These are phyloP conservation scores for Dunaliella sp. DNA, from an alignment of 139 green algal genomes.

Conservation along the genomic window DNA sequence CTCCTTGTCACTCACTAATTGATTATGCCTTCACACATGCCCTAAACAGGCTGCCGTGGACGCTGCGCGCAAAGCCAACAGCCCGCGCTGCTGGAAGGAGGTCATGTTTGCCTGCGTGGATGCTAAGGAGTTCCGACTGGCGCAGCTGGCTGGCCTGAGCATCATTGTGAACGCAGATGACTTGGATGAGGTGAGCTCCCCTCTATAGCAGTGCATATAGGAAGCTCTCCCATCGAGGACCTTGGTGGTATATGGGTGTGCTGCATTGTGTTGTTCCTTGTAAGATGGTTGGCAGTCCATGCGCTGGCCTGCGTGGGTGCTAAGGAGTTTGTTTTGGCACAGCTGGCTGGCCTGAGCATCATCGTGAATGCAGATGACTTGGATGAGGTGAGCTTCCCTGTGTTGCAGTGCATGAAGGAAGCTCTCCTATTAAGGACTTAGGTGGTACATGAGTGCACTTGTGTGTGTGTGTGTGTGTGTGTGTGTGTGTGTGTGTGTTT, in stretches of 20 bases:
- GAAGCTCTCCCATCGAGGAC: too few species aligned
- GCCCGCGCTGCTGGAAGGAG: constrained; percentile 94
- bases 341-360: constrained; percentile 98
- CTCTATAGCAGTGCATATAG: too few species aligned
- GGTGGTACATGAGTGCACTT: too few species aligned
- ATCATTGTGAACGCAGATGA: constrained; percentile 99
- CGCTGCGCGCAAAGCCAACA: constrained; percentile 96
- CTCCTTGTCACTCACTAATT: too few species aligned
- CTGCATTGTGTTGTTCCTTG: too few species aligned
- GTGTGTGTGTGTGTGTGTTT: too few species aligned
- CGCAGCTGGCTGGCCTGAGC: constrained; percentile 95
- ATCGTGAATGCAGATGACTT: constrained; percentile 98
- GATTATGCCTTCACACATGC: too few species aligned
- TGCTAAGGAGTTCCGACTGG: constrained; percentile 91
- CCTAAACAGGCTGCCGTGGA: constrained; percentile 83
- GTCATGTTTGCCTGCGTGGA: constrained; percentile 95
- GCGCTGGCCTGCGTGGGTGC: constrained; percentile 97
- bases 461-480: too few species aligned
- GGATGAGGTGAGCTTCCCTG: constrained; percentile 86
- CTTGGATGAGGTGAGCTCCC: constrained; percentile 88
- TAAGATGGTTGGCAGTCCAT: too few species aligned
- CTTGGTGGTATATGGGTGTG: too few species aligned
- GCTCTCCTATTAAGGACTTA: too few species aligned
- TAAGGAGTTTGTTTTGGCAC: constrained; percentile 92
- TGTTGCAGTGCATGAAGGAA: too few species aligned